Conservation (phyloP, 805 yeast genomes). For the Lachancea nothofagi region DNA sequence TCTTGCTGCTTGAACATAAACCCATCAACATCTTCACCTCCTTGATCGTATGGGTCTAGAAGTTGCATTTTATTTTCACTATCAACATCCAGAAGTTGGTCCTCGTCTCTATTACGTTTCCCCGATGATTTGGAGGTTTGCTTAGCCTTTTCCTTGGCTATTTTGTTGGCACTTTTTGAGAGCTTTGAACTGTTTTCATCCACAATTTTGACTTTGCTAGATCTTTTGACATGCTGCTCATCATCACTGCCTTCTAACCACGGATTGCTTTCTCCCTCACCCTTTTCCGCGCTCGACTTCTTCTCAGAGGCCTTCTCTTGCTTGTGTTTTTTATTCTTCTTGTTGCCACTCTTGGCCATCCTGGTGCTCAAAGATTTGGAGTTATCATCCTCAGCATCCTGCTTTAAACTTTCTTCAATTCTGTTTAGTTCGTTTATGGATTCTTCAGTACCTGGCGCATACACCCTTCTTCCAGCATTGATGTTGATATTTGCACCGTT, state of each 20-base stretch:
- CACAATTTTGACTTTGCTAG: slow-evolving; percentile 43
- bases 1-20: slow-evolving; percentile 73
- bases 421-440: slow-evolving; percentile 32
- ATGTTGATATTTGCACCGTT: slow-evolving; percentile 42
- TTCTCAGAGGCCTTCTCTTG: slow-evolving; percentile 8
- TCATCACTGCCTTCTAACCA: slow-evolving; percentile 41
- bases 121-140: slow-evolving; percentile 20
- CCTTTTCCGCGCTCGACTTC: slow-evolving; percentile 6
- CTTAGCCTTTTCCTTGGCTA: slow-evolving; percentile 33
- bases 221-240: slow-evolving; percentile 33
- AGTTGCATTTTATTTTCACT: slow-evolving; percentile 45
- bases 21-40: slow-evolving; percentile 39
- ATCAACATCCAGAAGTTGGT: slow-evolving; percentile 39
- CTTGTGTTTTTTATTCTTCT: slow-evolving; percentile 9
- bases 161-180: slow-evolving; percentile 44
- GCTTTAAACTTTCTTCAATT: slow-evolving; percentile 33
- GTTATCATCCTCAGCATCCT: slow-evolving; percentile 49
- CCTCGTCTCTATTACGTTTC: slow-evolving; percentile 36
- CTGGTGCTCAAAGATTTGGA: slow-evolving; percentile 41
- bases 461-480: slow-evolving; percentile 77
- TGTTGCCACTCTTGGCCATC: slow-evolving; percentile 26
- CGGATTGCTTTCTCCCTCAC: slow-evolving; percentile 37
- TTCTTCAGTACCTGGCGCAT: slow-evolving; percentile 50
- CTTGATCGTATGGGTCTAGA: slow-evolving; percentile 44
- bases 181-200: slow-evolving; percentile 46